phyloP scores from a whole-genome alignment of 139 green algal species.

The Closterium sp. region DNA sequence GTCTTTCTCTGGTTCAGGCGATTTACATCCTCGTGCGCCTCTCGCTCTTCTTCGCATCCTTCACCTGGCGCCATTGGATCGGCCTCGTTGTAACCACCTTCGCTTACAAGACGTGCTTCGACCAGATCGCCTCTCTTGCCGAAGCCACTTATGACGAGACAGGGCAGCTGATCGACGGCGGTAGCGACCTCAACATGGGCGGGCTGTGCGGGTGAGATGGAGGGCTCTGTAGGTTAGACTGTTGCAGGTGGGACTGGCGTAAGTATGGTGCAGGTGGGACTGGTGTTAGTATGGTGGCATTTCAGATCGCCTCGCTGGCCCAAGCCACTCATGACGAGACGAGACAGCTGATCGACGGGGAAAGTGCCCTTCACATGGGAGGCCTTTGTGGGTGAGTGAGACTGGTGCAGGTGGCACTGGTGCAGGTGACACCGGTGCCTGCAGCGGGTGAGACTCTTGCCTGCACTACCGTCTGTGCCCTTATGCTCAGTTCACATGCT shows the following conservation, averaged over 20 bases:
- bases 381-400: slow-evolving; percentile 34
- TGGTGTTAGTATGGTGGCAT: too few species aligned
- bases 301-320: too few species aligned
- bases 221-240: too few species aligned
- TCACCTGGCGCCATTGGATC: slow-evolving; percentile 45
- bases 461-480: too few species aligned
- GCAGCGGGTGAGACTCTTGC: too few species aligned
- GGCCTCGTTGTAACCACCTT: slow-evolving; percentile 44
- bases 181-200: slow-evolving; percentile 34
- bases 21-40: slow-evolving; percentile 29
- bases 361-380: slow-evolving; percentile 29
- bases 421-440: too few species aligned
- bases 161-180: slow-evolving; percentile 46
- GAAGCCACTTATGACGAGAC: slow-evolving; percentile 47
- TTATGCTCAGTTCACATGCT: too few species aligned
- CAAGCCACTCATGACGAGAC: too few species aligned
- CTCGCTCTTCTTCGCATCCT: slow-evolving; percentile 13
- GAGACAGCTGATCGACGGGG: slow-evolving; percentile 45
- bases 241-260: too few species aligned
- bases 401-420: too few species aligned
- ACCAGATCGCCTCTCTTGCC: slow-evolving; percentile 23
- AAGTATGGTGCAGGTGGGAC: too few species aligned
- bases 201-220: slow-evolving; percentile 20
- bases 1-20: background rate
- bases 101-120: slow-evolving; percentile 38